These are phyloP conservation scores for Amaranthus hypochondriacus DNA, from an alignment of 148 eudicot genomes.

Conservation along the genomic window DNA sequence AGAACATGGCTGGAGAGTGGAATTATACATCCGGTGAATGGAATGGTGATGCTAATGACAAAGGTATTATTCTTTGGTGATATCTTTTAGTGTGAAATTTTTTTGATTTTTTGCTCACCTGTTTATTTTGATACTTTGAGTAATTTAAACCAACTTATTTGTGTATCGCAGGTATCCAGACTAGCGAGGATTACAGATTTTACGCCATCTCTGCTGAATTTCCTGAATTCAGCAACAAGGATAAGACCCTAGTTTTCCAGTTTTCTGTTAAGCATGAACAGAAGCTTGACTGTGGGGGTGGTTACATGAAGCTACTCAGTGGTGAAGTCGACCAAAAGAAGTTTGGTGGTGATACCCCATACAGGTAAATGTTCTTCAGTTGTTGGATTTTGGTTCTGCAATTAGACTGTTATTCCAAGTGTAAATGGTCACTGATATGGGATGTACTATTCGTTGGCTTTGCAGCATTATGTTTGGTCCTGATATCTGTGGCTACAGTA, in stretches of 20 bases:
- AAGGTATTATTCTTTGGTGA: slow-evolving; percentile 39
- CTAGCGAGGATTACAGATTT: slow-evolving; percentile 91
- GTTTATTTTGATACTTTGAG: not conserved
- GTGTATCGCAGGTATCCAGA: slow-evolving; percentile 62
- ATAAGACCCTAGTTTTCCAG: slow-evolving; percentile 83
- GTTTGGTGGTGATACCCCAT: slow-evolving; percentile 90
- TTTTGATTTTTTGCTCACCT: no score
- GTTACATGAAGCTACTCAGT: slow-evolving; percentile 96
- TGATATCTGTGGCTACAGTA: slow-evolving; percentile 91
- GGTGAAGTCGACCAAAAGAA: slow-evolving; percentile 81
- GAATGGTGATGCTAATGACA: slow-evolving; percentile 83
- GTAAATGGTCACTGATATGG: slow-evolving; percentile 5
- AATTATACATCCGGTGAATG: slow-evolving; percentile 95
- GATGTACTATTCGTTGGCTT: slow-evolving; percentile 6
- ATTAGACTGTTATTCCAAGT: not conserved
- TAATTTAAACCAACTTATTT: not conserved
- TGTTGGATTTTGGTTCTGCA: not conserved
- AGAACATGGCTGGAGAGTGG: slow-evolving; percentile 95
- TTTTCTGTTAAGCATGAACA: slow-evolving; percentile 98
- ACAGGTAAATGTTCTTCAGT: slow-evolving; percentile 41
- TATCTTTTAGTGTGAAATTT: not conserved
- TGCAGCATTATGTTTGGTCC: slow-evolving; percentile 98
- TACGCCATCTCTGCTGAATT: slow-evolving; percentile 91
- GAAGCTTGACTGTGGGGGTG: slow-evolving; percentile 99
- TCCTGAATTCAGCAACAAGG: slow-evolving; percentile 97